Evolutionary conservation across 106 monocot species (phyloP).

Genomic region (Xerophyta viscosa): DNA sequence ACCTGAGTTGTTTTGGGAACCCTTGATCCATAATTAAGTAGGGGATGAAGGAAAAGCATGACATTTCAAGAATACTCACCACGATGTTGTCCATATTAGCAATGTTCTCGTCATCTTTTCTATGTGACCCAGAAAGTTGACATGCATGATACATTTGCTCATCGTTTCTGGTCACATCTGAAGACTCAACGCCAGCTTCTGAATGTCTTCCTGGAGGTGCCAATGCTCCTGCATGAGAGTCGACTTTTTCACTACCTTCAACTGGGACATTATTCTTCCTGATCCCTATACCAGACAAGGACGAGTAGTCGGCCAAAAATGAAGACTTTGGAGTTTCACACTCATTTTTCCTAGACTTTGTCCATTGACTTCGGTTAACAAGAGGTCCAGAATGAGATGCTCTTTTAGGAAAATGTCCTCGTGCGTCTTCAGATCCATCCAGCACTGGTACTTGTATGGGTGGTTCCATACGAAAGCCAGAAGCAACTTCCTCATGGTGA

Average conservation of each 20-base stretch:
- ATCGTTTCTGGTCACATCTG: slow-evolving; percentile 30
- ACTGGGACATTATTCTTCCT: slow-evolving; percentile 21
- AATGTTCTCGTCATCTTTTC: slow-evolving; percentile 40
- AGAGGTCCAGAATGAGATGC: slow-evolving; percentile 91
- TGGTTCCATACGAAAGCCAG: slow-evolving; percentile 80
- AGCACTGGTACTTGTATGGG: slow-evolving; percentile 29
- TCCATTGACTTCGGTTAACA: slow-evolving; percentile 41
- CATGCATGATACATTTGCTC: slow-evolving; percentile 31
- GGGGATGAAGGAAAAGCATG: background rate
- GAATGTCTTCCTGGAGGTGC: slow-evolving; percentile 50
- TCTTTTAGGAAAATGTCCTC: slow-evolving; percentile 33
- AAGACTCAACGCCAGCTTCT: slow-evolving; percentile 41
- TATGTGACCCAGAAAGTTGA: slow-evolving; percentile 22
- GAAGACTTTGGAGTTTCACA: slow-evolving; percentile 30
- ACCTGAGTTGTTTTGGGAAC: background rate
- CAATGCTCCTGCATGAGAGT: slow-evolving; percentile 18
- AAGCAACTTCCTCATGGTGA: slow-evolving; percentile 67
- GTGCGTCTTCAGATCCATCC: slow-evolving; percentile 39
- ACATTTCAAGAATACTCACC: slow-evolving; percentile 28
- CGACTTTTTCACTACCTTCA: slow-evolving; percentile 19
- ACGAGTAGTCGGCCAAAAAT: slow-evolving; percentile 23
- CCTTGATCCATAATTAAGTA: background rate
- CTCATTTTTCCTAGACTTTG: slow-evolving; percentile 32
- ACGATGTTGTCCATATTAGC: slow-evolving; percentile 21
- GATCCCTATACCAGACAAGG: slow-evolving; percentile 23